A percentile compares a stretch with the other conserved stretches of the same genome.
Evolutionary conservation across 108 stramenopile species (phyloP).

Genomic region (Licmophora abbreviata): DNA sequence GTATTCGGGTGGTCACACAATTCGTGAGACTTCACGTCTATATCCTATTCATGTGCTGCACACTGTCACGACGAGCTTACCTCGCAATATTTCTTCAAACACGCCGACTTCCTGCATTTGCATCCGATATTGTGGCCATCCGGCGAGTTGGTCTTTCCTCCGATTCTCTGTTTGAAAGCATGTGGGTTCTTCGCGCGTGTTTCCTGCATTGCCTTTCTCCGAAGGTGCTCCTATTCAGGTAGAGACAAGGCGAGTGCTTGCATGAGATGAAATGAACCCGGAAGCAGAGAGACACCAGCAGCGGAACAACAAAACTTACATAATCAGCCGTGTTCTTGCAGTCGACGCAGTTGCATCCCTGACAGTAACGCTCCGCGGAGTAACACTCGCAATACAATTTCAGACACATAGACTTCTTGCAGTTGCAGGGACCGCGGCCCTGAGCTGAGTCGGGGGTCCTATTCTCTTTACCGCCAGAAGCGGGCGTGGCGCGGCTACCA

Average conservation of each 20-base stretch:
- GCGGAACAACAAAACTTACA: constrained; percentile 16
- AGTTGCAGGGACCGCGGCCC: constrained; percentile 57
- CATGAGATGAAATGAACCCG: not conserved
- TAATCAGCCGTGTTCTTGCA: constrained; percentile 71
- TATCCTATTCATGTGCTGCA: not conserved
- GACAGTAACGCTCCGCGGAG: constrained; percentile 73
- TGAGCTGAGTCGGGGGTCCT: constrained; percentile 5
- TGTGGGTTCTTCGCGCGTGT: constrained; percentile 75
- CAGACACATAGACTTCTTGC: constrained; percentile 90
- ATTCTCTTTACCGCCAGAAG: constrained; percentile 27
- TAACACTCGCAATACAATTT: constrained; percentile 96
- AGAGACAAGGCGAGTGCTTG: not conserved
- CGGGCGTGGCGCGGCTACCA: constrained; percentile 3
- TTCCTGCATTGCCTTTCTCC: constrained; percentile 86
- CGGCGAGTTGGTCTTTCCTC: constrained; percentile 9
- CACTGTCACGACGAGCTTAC: constrained; percentile 18
- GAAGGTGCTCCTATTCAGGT: constrained; percentile 31
- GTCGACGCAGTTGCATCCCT: constrained; percentile 87
- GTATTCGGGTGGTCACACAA: not conserved
- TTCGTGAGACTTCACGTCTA: not conserved
- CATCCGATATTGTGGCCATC: constrained; percentile 84
- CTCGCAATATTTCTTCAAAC: constrained; percentile 99
- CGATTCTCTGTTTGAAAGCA: constrained; percentile 67
- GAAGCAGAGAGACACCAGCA: not conserved
- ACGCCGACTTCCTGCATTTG: constrained; percentile 87